Base-by-base conservation (phyloP, 139 green algal species). In the Chlamydomonas applanata region DNA sequence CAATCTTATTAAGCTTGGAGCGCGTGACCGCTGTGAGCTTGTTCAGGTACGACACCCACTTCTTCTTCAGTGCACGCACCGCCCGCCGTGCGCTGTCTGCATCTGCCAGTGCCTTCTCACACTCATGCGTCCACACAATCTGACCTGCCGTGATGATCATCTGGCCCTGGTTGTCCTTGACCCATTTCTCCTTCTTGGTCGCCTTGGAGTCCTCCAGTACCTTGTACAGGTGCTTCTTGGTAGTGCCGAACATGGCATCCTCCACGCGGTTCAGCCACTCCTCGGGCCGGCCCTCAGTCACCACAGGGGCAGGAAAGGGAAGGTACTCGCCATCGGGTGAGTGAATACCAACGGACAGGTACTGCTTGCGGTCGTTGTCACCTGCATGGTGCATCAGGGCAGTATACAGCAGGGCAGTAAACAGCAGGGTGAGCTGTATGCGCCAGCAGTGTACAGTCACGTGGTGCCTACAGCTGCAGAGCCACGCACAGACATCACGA, bases 191-290 rank as follows among this genome's bases (percentile, higher is more conserved):
- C 83, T 92, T 94, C 87, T 96, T 96, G 34, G 75, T 74, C 5
- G 53, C 78, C 53, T 84, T 84, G 52, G 52, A 78, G 52, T 84
- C 79, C 68, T 84, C 79, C 52, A 80, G 68, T 59, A 90, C 85
- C 73, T 88, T 90, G 78, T 89, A 91, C 54, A 97, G 81, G 63
- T 91, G 81, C 70, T 83, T 88, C 86, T 95, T 97, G 25, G 85
- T 94, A 29, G 90, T 85, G 1, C 79, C 82, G 81, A 94, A 95
- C 92, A 97, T 97, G 27, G 90, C 89, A 11, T 88, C 86, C 83
- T 96, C 92, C 46, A 96, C 88, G 24, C 83, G 65, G 81, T 95
- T 95, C 16, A 97, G 86, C 92, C 92, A 97, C 69, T 95, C 90
- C 81, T 97, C 92, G 16, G 91, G 90, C 32, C 88, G 79, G 13